A percentile compares a stretch with the other conserved stretches of the same genome.
Conservation (phyloP, 371 early-diverging fungal species). For the Globomyces sp. region DNA sequence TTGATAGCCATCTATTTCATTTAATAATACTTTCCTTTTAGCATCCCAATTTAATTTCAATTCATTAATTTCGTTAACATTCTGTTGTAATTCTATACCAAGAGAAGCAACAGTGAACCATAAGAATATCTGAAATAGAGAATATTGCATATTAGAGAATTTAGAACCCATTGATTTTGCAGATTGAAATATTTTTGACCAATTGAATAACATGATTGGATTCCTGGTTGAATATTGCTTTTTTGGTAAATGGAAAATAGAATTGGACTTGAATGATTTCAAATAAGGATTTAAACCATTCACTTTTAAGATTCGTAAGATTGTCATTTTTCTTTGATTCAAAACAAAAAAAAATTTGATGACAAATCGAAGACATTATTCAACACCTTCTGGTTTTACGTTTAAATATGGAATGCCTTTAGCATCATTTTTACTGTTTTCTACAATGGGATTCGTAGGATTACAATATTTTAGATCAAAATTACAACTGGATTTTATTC, state of each 20-base stretch:
- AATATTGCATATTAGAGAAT: no score
- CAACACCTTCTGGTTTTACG: background rate
- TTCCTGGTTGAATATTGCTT: no score
- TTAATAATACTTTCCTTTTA: no score
- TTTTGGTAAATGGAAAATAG: no score
- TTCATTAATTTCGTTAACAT: constrained; percentile 1
- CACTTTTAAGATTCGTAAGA: background rate
- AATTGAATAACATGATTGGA: no score
- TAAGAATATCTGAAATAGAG: background rate
- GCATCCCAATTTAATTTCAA: background rate
- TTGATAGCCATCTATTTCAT: no score
- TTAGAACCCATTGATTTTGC: no score
- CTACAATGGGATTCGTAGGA: background rate
- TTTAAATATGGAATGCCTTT: constrained; percentile 4
- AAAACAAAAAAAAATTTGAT: no score
- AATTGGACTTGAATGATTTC: no score
- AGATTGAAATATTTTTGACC: no score
- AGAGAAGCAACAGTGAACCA: constrained; percentile 5
- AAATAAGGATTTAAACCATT: no score
- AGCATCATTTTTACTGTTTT: background rate
- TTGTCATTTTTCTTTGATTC: background rate
- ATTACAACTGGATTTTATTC: background rate
- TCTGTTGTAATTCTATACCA: background rate
- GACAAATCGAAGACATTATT: background rate
- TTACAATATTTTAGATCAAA: background rate